These are phyloP conservation scores for Massariosphaeria phaeospora DNA, from an alignment of 495 filamentous ascomycete species.

Conservation along the genomic window DNA sequence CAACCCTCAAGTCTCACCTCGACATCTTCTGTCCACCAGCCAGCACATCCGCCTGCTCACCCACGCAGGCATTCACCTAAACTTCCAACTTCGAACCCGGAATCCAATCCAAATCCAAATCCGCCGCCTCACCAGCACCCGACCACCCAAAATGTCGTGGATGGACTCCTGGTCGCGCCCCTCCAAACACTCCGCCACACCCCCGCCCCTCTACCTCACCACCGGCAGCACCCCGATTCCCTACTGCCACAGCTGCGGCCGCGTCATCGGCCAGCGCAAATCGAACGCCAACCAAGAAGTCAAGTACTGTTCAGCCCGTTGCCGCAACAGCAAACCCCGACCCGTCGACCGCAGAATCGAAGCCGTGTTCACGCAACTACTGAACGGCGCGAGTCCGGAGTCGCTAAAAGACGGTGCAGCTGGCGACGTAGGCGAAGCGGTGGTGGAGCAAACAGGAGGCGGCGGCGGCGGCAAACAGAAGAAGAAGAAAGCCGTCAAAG, in stretches of 20 bases:
- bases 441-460: not conserved
- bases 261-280: conserved; percentile 40
- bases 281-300: conserved; percentile 17
- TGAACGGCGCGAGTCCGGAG: conserved; percentile 23
- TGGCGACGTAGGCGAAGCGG: not conserved
- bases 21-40: too few species aligned
- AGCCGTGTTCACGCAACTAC: conserved; percentile 27
- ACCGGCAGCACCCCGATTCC: conserved; percentile 33
- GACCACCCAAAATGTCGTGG: conserved; percentile 40
- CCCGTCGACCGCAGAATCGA: conserved; percentile 31
- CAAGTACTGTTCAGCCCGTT: conserved; percentile 38
- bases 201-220: conserved; percentile 42
- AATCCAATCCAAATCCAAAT: too few species aligned
- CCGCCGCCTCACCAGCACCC: too few species aligned
- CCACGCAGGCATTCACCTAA: too few species aligned
- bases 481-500: conserved; percentile 31
- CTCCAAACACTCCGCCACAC: conserved; percentile 38
- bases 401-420: not conserved
- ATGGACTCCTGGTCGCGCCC: conserved; percentile 44
- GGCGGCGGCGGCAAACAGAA: conserved; percentile 22
- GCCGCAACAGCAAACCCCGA: conserved; percentile 33
- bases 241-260: conserved; percentile 45
- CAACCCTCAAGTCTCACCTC: too few species aligned
- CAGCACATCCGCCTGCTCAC: too few species aligned
- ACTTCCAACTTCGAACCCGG: too few species aligned